These are phyloP conservation scores for Aspergillus panamensis DNA, from an alignment of 495 filamentous ascomycete genomes.

Conservation along the genomic window DNA sequence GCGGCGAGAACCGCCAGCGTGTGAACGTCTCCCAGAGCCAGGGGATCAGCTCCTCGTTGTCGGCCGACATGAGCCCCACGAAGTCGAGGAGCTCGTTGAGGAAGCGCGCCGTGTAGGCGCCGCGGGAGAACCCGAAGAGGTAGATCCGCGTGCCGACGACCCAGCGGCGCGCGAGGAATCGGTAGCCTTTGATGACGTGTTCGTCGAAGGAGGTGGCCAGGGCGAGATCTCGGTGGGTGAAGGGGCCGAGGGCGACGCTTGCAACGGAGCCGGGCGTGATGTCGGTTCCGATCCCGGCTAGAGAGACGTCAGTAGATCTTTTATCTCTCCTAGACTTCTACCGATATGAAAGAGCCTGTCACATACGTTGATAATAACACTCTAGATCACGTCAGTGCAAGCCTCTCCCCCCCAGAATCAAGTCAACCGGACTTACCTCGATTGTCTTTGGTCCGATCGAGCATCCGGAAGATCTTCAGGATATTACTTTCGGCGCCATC, in stretches of 20 bases:
- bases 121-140: conserved; percentile 49
- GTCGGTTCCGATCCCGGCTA: conserved; percentile 24
- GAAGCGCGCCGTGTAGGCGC: conserved; percentile 49
- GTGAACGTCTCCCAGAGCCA: conserved; percentile 28
- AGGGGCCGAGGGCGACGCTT: conserved; percentile 10
- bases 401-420: neutral
- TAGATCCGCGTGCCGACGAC: conserved; percentile 40
- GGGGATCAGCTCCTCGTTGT: conserved; percentile 46
- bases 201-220: conserved; percentile 41
- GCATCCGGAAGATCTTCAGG: conserved; percentile 31
- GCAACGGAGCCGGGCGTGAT: conserved; percentile 13
- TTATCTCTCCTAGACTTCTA: neutral
- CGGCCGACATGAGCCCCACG: conserved; percentile 43
- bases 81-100: conserved; percentile 45
- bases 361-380: conserved; percentile 25
- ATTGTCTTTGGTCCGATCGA: conserved; percentile 24
- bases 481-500: conserved; percentile 32
- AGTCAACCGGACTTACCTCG: conserved; percentile 10
- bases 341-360: neutral
- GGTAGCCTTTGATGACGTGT: conserved; percentile 47
- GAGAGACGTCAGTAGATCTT: neutral
- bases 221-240: conserved; percentile 21
- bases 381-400: conserved; percentile 4
- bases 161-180: conserved; percentile 46
- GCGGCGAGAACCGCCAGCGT: conserved; percentile 11